Evolutionary conservation across 2,329 filamentous ascomycete genomes (phyloP), one percentile per base, ranked within the genome.

Genomic region (Penicillium frequentans): DNA sequence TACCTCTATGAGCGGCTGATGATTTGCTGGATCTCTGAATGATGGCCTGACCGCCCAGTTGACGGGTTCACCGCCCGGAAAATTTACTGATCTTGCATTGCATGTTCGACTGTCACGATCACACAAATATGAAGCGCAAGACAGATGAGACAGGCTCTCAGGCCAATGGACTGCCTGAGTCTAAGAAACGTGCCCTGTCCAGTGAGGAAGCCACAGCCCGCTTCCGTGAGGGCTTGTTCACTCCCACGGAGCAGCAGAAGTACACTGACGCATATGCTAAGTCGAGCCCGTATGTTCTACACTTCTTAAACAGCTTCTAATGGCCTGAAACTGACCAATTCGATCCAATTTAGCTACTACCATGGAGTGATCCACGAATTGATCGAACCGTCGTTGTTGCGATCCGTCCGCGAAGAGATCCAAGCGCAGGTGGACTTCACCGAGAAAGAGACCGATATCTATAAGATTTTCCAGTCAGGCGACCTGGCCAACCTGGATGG

Each of bases 391-490:
- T 75, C 81, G 48, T 87, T 99, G 19, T 85, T 99, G 47, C 93
- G 93, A 69, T 82, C 85, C 54, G 95, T 99, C 58, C 92, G 95
- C 71, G 79, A 84, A 69, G 95, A 99, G 79, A 93, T 98, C 75
- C 88, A 89, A 75, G 83, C 89, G 65, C 93, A 96, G 71, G 90
- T 99, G 65, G 88, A 90, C 65, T 99, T 99, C 79, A 97, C 95
- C 13, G 93, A 93, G 67, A 99, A 99, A 76, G 95, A 99, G 77
- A 99, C 95, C 48, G 95, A 99, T 75, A 99, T 99, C 68, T 99
- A 99, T 84, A 96, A 96, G 78, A 98, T 99, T 71, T 93, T 97
- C 82, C 95, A 99, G 80, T 98, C 93, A 5, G 95, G 95, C 64
- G 95, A 99, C 74, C 84, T 99, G 33, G 95, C 95, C 47, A 99